These are phyloP conservation scores for Blepharisma undulans DNA, from an alignment of 169 alveolate species.

Conservation along the genomic window DNA sequence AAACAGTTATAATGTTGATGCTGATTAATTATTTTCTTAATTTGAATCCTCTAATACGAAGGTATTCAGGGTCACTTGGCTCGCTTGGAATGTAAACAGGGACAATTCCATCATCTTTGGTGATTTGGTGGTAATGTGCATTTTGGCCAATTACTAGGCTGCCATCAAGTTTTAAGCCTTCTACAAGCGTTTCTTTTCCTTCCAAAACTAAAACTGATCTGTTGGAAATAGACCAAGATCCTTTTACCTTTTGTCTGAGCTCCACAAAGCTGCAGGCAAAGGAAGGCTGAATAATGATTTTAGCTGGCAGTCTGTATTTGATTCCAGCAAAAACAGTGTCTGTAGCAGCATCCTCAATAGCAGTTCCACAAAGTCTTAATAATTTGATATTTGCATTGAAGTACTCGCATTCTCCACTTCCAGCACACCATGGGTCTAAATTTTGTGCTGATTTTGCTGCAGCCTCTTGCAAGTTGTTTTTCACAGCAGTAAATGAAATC, in stretches of 20 bases:
- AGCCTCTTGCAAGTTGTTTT: constrained; percentile 80
- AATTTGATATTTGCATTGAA: constrained; percentile 72
- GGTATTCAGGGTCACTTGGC: constrained; percentile 10
- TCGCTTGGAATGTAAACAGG: not conserved
- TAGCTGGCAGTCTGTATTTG: constrained; percentile 79
- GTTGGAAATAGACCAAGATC: constrained; percentile 14
- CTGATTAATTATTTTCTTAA: not conserved
- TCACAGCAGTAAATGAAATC: constrained; percentile 86
- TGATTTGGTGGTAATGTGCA: not conserved
- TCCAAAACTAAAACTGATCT: constrained; percentile 7
- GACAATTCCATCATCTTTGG: constrained; percentile 12
- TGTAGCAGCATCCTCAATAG: constrained; percentile 48
- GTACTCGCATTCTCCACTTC: constrained; percentile 83
- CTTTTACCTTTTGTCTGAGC: constrained; percentile 67
- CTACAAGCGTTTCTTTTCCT: constrained; percentile 4
- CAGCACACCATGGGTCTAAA: constrained; percentile 80
- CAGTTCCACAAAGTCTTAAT: constrained; percentile 71
- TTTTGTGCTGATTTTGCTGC: constrained; percentile 61
- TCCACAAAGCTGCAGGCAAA: constrained; percentile 81
- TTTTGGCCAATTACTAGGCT: not conserved
- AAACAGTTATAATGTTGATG: not conserved
- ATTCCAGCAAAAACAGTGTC: constrained; percentile 62
- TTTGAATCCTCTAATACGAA: constrained; percentile 34
- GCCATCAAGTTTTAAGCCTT: constrained; percentile 15
- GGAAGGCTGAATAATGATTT: constrained; percentile 83